These are phyloP conservation scores for Lathyrus oleraceus DNA, from an alignment of 306 rosid genomes.

Conservation along the genomic window DNA sequence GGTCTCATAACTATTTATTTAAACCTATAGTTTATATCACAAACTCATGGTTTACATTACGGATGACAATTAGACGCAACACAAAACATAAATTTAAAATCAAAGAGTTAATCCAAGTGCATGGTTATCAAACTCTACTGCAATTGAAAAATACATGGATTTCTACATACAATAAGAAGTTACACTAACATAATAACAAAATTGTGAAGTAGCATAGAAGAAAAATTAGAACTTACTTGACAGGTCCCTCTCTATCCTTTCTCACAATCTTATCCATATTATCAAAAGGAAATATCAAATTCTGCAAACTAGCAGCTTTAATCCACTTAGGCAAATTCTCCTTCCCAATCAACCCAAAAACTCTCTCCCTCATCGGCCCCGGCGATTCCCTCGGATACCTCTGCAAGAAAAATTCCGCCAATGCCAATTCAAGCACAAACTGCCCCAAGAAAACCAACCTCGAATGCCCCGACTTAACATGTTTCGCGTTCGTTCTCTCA, in stretches of 20 bases:
- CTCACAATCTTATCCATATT: constrained; percentile 72
- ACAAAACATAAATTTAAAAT: constrained; percentile 3
- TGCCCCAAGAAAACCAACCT: constrained; percentile 85
- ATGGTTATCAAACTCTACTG: not conserved
- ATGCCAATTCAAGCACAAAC: constrained; percentile 75
- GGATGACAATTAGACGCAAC: not conserved
- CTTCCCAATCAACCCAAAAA: constrained; percentile 83
- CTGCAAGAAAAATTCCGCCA: constrained; percentile 84
- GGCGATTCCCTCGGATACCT: constrained; percentile 96
- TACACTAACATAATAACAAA: constrained; percentile 3
- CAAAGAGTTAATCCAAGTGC: not conserved
- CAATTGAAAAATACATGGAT: not conserved
- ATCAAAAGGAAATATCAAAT: constrained; percentile 80
- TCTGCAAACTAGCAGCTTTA: constrained; percentile 93
- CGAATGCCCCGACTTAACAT: constrained; percentile 80
- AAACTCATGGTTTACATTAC: not conserved
- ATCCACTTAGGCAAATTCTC: constrained; percentile 77
- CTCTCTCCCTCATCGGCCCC: constrained; percentile 98
- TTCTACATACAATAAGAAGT: not conserved
- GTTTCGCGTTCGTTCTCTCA: constrained; percentile 74
- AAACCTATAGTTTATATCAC: constrained; percentile 1
- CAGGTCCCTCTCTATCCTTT: constrained; percentile 86
- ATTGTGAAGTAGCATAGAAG: constrained; percentile 11
- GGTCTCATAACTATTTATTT: not conserved
- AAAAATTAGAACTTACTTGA: constrained; percentile 62